phyloP scores from a whole-genome alignment of 768 basidiomycete genomes.

The Suillus occidentalis region DNA sequence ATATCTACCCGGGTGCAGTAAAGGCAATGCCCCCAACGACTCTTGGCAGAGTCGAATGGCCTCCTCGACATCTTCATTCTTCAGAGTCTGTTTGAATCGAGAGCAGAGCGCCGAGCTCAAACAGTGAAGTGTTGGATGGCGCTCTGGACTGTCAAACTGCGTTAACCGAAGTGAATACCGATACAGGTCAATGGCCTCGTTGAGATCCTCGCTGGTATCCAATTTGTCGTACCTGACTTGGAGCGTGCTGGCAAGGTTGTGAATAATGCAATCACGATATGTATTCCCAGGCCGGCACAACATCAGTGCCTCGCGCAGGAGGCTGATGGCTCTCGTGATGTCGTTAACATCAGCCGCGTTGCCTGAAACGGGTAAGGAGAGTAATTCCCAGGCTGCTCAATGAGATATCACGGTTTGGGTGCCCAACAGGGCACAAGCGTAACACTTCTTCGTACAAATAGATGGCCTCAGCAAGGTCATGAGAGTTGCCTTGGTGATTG shows the following conservation, averaged over 20 bases:
- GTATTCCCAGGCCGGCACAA: constrained; percentile 11
- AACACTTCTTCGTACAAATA: neutral
- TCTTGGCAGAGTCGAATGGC: neutral
- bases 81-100: neutral
- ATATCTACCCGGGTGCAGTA: neutral
- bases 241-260: constrained; percentile 20
- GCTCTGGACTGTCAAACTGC: no score
- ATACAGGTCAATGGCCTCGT: neutral
- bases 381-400: constrained; percentile 11
- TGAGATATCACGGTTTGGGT: constrained; percentile 1
- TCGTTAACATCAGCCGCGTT: neutral
- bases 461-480: neutral
- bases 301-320: constrained; percentile 5
- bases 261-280: constrained; percentile 4
- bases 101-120: neutral
- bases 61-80: neutral
- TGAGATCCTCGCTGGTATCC: neutral
- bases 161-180: neutral
- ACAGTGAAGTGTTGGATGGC: no score
- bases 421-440: neutral
- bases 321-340: constrained; percentile 8
- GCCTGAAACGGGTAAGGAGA: neutral
- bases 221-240: neutral
- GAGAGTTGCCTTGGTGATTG: neutral
- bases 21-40: neutral